Evolutionary conservation across 495 filamentous ascomycete genomes (phyloP).

Genomic region (Bathelium albidoporum): DNA sequence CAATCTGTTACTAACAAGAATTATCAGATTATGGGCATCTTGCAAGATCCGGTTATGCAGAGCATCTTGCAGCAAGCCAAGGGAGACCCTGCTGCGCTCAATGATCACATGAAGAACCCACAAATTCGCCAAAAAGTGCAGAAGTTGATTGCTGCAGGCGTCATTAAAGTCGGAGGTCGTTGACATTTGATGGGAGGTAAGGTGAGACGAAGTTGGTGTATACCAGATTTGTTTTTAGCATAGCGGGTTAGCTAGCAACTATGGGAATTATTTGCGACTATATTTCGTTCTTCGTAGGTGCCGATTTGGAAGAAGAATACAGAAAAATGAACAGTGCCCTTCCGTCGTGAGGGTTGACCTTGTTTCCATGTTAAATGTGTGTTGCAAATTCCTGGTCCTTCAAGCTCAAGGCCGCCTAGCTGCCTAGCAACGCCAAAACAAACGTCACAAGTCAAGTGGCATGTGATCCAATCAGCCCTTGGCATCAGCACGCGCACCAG

Average conservation of each 20-base stretch:
- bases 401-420: too few relatives aligned
- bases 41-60: constrained; percentile 95
- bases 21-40: constrained; percentile 70
- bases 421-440: too few relatives aligned
- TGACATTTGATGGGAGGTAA: background rate
- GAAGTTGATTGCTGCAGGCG: constrained; percentile 84
- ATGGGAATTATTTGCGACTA: background rate
- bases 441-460: background rate
- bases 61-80: constrained; percentile 94
- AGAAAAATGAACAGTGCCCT: too few relatives aligned
- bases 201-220: background rate
- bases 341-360: too few relatives aligned
- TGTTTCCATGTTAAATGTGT: too few relatives aligned
- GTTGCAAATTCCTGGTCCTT: too few relatives aligned
- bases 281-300: background rate
- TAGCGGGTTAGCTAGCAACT: background rate
- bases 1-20: background rate
- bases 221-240: constrained; percentile 3
- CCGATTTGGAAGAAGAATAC: too few relatives aligned
- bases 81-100: constrained; percentile 77
- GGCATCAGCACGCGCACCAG: background rate
- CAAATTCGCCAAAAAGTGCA: constrained; percentile 75
- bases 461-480: background rate
- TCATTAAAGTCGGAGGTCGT: constrained; percentile 68
- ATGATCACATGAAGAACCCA: constrained; percentile 94